Percentiles rank a stretch among this genome's conserved stretches.
phyloP scores from a whole-genome alignment of 2,329 filamentous ascomycete species.

The Pseudogymnoascus sp. region DNA sequence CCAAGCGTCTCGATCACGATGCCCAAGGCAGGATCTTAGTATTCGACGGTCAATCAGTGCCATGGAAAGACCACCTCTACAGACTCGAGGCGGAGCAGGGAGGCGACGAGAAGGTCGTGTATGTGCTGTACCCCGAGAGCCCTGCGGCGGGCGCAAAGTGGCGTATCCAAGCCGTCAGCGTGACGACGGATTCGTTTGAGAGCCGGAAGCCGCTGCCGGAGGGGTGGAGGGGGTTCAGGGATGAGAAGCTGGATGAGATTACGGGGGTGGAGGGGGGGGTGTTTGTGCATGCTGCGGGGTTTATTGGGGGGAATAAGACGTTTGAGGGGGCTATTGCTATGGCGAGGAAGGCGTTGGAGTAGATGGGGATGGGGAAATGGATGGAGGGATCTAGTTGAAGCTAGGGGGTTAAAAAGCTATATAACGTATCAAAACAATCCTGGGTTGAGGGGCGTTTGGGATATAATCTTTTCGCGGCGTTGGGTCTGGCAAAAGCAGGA shows the following conservation, averaged over 20 bases:
- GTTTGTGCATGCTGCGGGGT: constrained; percentile 89
- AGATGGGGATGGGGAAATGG: constrained; percentile 14
- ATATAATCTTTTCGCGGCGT: background rate
- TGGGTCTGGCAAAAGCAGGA: background rate
- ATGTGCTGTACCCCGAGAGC: constrained; percentile 87
- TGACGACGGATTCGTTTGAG: constrained; percentile 75
- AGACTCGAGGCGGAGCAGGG: constrained; percentile 60
- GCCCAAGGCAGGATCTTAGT: constrained; percentile 71
- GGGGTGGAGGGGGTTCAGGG: constrained; percentile 83
- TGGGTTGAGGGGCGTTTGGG: background rate
- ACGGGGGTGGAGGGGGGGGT: constrained; percentile 64
- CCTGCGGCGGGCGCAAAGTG: constrained; percentile 69
- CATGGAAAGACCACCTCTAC: constrained; percentile 97
- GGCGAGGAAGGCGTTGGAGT: constrained; percentile 64
- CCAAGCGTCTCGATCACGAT: constrained; percentile 58
- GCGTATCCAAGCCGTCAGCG: constrained; percentile 88
- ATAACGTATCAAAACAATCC: background rate
- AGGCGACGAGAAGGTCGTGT: constrained; percentile 55
- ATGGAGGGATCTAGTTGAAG: background rate
- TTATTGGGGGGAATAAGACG: constrained; percentile 91
- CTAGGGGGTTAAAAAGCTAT: background rate
- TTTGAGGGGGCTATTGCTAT: constrained; percentile 81
- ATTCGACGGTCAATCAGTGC: constrained; percentile 66
- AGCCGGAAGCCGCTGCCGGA: constrained; percentile 88
- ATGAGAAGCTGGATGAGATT: constrained; percentile 71